These are phyloP conservation scores for Withania somnifera DNA, from an alignment of 305 asterid genomes.

Conservation along the genomic window DNA sequence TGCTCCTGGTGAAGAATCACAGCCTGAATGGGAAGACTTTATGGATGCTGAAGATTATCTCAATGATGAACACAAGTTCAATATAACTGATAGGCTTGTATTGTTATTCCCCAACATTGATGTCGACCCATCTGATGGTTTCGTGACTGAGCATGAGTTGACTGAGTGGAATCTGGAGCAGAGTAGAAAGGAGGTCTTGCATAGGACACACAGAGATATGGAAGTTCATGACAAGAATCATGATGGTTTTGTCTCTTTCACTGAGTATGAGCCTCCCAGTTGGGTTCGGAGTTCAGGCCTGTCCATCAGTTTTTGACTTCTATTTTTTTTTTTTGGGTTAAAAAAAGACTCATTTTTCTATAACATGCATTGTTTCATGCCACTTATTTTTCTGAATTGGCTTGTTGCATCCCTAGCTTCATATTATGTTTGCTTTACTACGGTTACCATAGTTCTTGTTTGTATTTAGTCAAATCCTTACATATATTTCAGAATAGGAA, in stretches of 20 bases:
- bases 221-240: slow-evolving; percentile 81
- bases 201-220: slow-evolving; percentile 82
- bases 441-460: not conserved
- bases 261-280: slow-evolving; percentile 83
- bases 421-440: not conserved
- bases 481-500: not conserved
- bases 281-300: slow-evolving; percentile 68
- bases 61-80: slow-evolving; percentile 85
- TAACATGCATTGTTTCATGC: not conserved
- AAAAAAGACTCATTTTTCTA: too few relatives aligned
- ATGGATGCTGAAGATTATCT: slow-evolving; percentile 85
- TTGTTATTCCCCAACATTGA: slow-evolving; percentile 82
- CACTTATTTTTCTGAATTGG: not conserved
- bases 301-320: not conserved
- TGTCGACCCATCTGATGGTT: slow-evolving; percentile 65
- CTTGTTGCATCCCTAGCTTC: not conserved
- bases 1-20: slow-evolving; percentile 55
- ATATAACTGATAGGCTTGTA: slow-evolving; percentile 74
- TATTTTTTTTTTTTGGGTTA: not conserved
- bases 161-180: slow-evolving; percentile 74
- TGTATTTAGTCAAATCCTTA: not conserved
- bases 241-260: slow-evolving; percentile 75
- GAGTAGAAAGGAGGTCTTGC: slow-evolving; percentile 70
- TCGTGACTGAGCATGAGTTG: slow-evolving; percentile 57
- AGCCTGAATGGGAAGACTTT: slow-evolving; percentile 96